Conservation (phyloP, 306 rosid species). For the Vigna angularis region DNA sequence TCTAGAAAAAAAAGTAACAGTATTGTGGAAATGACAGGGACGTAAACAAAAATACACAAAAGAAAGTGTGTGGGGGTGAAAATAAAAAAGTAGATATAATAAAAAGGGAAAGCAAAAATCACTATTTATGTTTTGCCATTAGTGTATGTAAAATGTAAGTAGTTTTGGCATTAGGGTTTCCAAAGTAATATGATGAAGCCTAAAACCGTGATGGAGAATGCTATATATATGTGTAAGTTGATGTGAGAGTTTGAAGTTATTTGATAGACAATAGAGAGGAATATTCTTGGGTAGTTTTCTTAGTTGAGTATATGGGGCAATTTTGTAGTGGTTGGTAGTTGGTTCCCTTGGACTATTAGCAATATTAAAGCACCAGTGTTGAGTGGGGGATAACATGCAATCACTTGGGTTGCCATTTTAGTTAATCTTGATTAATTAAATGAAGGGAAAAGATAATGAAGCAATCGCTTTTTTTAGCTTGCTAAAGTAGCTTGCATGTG, state of each 20-base stretch:
- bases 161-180: not conserved
- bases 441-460: conserved; percentile 45
- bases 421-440: conserved; percentile 42
- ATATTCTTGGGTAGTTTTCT: conserved; percentile 62
- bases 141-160: too few species aligned
- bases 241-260: not conserved
- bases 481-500: conserved; percentile 67
- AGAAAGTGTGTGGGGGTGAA: conserved; percentile 2
- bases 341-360: conserved; percentile 24
- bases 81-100: not conserved
- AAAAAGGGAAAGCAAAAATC: not conserved
- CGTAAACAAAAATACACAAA: conserved; percentile 23
- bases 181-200: not conserved
- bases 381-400: conserved; percentile 74
- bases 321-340: conserved; percentile 56
- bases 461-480: conserved; percentile 44
- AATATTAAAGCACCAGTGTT: conserved; percentile 41
- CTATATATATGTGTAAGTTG: not conserved
- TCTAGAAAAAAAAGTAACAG: not conserved
- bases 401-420: conserved; percentile 44
- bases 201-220: not conserved
- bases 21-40: conserved; percentile 4
- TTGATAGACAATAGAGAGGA: conserved; percentile 37
- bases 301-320: conserved; percentile 50
- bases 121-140: too few species aligned